phyloP scores from a whole-genome alignment of 352 stramenopile genomes.

The Phytophthora idaei region DNA sequence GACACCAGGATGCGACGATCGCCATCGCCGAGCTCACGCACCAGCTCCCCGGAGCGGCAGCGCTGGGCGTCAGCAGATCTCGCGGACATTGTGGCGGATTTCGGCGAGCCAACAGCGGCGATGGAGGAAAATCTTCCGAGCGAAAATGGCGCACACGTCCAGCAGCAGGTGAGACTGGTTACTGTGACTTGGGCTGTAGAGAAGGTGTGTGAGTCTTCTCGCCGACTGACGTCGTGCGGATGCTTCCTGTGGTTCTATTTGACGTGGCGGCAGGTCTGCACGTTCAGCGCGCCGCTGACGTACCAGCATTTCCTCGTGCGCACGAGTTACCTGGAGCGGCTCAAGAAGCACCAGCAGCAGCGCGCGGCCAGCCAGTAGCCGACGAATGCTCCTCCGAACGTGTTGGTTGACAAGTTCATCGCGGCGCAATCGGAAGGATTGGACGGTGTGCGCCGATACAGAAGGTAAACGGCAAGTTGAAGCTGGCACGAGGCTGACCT shows the following conservation, averaged over 20 bases:
- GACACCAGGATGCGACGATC: neutral
- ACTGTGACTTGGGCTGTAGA: neutral
- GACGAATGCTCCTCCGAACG: neutral
- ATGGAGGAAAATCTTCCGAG: neutral
- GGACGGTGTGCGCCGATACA: slow-evolving; percentile 2
- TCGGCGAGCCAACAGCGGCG: neutral
- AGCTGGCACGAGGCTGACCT: slow-evolving; percentile 7
- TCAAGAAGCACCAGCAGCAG: slow-evolving; percentile 37
- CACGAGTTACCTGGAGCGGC: slow-evolving; percentile 57
- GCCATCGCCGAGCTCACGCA: slow-evolving; percentile 11
- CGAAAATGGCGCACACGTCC: neutral
- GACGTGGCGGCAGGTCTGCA: slow-evolving; percentile 24
- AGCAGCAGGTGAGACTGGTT: slow-evolving; percentile 13
- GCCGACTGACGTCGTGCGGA: slow-evolving; percentile 13
- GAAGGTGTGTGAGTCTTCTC: neutral
- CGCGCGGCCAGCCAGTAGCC: slow-evolving; percentile 10
- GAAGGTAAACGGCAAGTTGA: slow-evolving; percentile 25
- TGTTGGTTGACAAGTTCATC: neutral
- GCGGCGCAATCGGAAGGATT: slow-evolving; percentile 19
- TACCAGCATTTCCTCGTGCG: slow-evolving; percentile 61
- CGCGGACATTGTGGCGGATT: slow-evolving; percentile 26
- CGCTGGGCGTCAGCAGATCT: slow-evolving; percentile 14
- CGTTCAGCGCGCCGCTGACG: slow-evolving; percentile 15
- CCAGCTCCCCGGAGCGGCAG: slow-evolving; percentile 8
- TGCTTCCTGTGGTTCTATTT: slow-evolving; percentile 13